Percentiles rank a stretch among this genome's conserved stretches.
Evolutionary conservation across 164 flowering plant genomes (phyloP).

Genomic region (Tinospora cordifolia): DNA sequence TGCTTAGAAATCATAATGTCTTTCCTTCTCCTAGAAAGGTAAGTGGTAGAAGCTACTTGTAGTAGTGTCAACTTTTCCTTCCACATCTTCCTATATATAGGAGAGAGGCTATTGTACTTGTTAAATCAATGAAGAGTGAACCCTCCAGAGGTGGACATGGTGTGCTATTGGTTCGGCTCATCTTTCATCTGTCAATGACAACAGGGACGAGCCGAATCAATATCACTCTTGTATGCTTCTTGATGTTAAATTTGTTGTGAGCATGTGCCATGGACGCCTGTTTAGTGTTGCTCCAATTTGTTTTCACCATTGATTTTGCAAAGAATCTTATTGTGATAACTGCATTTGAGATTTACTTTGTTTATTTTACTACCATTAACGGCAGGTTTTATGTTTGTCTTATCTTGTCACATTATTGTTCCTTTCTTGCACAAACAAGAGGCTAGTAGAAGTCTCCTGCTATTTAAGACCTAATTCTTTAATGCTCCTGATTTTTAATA

Average conservation of each 20-base stretch:
- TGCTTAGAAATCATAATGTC: slow-evolving; percentile 2
- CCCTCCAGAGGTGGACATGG: slow-evolving; percentile 13
- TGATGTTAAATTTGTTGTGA: background rate
- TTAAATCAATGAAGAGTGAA: background rate
- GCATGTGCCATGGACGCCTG: background rate
- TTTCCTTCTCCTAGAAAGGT: background rate
- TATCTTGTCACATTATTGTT: background rate
- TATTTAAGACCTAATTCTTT: background rate
- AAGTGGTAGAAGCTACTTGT: background rate
- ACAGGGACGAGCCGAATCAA: slow-evolving; percentile 15
- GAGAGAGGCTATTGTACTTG: background rate
- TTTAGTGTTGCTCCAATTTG: background rate
- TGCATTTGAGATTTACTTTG: background rate
- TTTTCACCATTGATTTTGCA: background rate
- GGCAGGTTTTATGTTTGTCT: background rate
- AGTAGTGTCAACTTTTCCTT: slow-evolving; percentile 1
- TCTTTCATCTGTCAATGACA: background rate
- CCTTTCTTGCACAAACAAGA: background rate
- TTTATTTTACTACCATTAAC: background rate
- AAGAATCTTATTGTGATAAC: background rate
- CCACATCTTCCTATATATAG: slow-evolving; percentile 10
- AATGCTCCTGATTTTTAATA: background rate
- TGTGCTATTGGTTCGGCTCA: slow-evolving; percentile 14
- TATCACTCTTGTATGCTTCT: slow-evolving; percentile 16
- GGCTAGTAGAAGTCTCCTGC: background rate